A percentile compares a stretch with the other conserved stretches of the same genome.
phyloP scores from a whole-genome alignment of 257 asterid species.

The Solanum chiquidenum region DNA sequence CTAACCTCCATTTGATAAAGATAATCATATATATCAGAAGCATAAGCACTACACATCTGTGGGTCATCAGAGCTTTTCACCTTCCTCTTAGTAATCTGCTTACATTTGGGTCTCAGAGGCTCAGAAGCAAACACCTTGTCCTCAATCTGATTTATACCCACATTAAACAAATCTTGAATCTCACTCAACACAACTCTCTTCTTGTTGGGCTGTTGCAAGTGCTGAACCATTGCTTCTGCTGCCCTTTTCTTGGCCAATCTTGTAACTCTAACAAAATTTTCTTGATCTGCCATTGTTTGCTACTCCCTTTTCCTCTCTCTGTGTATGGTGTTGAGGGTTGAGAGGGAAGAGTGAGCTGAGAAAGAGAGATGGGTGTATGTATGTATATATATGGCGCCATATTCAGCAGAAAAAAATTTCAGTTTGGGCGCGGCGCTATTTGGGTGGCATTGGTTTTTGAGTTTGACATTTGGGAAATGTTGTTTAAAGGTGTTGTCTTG shows the following conservation, averaged over 20 bases:
- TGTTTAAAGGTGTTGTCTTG: background rate
- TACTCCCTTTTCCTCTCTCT: background rate
- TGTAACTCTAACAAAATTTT: background rate
- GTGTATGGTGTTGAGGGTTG: background rate
- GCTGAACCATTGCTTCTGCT: conserved; percentile 8
- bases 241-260: conserved; percentile 17
- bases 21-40: conserved; percentile 8
- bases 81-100: background rate
- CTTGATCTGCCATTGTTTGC: conserved; percentile 5
- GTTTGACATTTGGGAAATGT: background rate
- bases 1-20: conserved; percentile 13
- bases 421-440: background rate
- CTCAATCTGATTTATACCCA: background rate
- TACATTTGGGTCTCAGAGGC: background rate
- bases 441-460: background rate
- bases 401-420: background rate
- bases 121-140: background rate
- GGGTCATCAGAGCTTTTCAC: conserved; percentile 5
- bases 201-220: background rate
- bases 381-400: background rate
- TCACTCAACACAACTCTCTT: conserved; percentile 15
- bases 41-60: conserved; percentile 17
- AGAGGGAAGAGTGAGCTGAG: background rate
- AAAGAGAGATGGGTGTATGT: background rate
- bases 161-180: background rate